A percentile compares a stretch with the other conserved stretches of the same genome.
These are phyloP conservation scores for Didymella sp. DNA, from an alignment of 2,329 filamentous ascomycete species.

Conservation along the genomic window DNA sequence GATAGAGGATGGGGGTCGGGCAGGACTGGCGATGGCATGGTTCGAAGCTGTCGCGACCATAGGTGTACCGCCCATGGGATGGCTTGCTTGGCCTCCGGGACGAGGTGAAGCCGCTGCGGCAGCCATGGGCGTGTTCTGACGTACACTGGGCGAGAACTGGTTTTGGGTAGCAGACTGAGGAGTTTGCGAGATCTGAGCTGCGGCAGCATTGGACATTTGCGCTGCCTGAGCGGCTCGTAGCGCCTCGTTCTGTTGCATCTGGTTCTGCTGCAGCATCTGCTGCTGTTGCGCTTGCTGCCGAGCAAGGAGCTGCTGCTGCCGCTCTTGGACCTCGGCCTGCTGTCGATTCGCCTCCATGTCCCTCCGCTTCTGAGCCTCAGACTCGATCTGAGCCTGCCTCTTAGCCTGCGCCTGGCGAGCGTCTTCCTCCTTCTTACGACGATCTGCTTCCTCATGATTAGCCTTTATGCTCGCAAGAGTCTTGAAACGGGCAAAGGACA, in stretches of 20 bases:
- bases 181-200: constrained; percentile 40
- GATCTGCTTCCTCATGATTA: constrained; percentile 75
- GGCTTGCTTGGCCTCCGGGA: constrained; percentile 43
- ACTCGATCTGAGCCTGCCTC: constrained; percentile 49
- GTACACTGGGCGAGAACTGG: constrained; percentile 66
- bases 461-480: constrained; percentile 83
- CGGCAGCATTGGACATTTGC: constrained; percentile 37
- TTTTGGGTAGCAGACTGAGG: constrained; percentile 65
- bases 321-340: constrained; percentile 44
- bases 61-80: constrained; percentile 53
- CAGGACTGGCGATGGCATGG: constrained; percentile 48
- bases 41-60: constrained; percentile 52
- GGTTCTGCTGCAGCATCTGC: constrained; percentile 43
- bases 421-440: constrained; percentile 58
- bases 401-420: constrained; percentile 50
- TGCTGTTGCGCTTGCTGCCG: constrained; percentile 53
- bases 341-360: constrained; percentile 44
- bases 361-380: constrained; percentile 44
- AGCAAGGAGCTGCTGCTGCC: constrained; percentile 60
- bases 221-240: constrained; percentile 48
- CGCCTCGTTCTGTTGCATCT: constrained; percentile 42
- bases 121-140: constrained; percentile 56
- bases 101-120: constrained; percentile 52
- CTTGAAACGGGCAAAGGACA: constrained; percentile 92
- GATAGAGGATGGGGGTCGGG: constrained; percentile 49